A percentile compares a stretch with the other conserved stretches of the same genome.
phyloP scores from a whole-genome alignment of 2,329 filamentous ascomycete genomes.

The Diaporthe sp. region DNA sequence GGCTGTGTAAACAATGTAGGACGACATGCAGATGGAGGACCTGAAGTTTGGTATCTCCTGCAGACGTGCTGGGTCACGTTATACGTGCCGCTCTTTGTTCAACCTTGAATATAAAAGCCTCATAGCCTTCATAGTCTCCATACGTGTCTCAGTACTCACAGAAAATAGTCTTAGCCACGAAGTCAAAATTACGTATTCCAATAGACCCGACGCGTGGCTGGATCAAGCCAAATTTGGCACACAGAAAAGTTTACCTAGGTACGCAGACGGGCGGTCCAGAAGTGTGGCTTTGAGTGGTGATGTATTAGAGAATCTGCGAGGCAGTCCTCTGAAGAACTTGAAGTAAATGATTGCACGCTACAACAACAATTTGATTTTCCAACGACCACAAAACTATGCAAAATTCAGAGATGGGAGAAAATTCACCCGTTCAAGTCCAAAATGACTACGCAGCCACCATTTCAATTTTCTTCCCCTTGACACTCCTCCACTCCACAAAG shows the following conservation, averaged over 20 bases:
- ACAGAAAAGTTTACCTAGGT: background rate
- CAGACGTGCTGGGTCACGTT: too few species aligned
- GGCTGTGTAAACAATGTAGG: too few species aligned
- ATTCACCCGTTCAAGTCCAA: fast-evolving
- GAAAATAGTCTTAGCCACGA: too few species aligned
- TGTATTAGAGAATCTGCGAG: background rate
- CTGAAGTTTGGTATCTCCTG: too few species aligned
- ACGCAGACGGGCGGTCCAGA: background rate
- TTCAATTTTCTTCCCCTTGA: background rate
- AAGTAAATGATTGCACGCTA: too few species aligned
- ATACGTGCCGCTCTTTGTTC: too few species aligned
- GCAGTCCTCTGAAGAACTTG: background rate
- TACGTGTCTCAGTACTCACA: too few species aligned
- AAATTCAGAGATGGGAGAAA: background rate
- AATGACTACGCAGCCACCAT: background rate
- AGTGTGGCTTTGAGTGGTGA: background rate
- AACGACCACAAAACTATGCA: background rate
- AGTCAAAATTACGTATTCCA: too few species aligned
- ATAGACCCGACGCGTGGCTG: too few species aligned
- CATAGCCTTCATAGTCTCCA: too few species aligned
- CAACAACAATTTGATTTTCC: background rate
- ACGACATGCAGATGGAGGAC: too few species aligned
- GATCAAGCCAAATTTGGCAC: background rate
- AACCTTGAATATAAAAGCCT: too few species aligned
- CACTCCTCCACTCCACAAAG: background rate